phyloP scores from a whole-genome alignment of 2,329 filamentous ascomycete species.

The Chalara sp. region DNA sequence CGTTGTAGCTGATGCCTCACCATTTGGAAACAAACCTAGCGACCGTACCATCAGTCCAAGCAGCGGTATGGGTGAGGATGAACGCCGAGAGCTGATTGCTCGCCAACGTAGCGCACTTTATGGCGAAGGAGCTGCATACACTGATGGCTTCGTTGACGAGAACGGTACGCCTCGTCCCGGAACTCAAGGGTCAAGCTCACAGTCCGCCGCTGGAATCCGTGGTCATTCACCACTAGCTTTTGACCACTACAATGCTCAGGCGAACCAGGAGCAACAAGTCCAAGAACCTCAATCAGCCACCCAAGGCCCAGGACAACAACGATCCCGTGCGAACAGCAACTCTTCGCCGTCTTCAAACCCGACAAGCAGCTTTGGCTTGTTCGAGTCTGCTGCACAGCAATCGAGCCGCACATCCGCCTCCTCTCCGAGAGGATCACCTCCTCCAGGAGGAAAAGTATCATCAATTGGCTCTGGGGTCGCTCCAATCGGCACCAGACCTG shows the following conservation, averaged over 20 bases:
- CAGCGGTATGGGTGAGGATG: conserved; percentile 83
- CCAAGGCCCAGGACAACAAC: conserved; percentile 28
- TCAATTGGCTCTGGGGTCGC: conserved; percentile 62
- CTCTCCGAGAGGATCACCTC: conserved; percentile 77
- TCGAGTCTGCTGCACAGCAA: conserved; percentile 57
- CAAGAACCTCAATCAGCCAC: conserved; percentile 43
- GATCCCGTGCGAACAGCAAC: conserved; percentile 74
- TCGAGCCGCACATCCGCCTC: conserved; percentile 76
- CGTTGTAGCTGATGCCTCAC: conserved; percentile 61
- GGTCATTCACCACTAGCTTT: conserved; percentile 76
- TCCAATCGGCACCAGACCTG: conserved; percentile 88
- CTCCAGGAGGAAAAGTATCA: conserved; percentile 54
- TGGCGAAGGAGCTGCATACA: conserved; percentile 67
- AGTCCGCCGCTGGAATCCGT: conserved; percentile 57
- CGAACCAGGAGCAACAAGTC: conserved; percentile 21
- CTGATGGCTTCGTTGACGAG: conserved; percentile 63
- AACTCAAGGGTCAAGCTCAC: conserved; percentile 55
- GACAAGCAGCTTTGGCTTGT: conserved; percentile 50
- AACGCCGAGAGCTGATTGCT: conserved; percentile 90
- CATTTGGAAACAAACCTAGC: conserved; percentile 61
- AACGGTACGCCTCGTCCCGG: conserved; percentile 54
- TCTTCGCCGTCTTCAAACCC: conserved; percentile 72
- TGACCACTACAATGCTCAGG: conserved; percentile 53
- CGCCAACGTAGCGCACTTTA: conserved; percentile 94
- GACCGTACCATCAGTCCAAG: conserved; percentile 80